phyloP scores from a whole-genome alignment of 306 rosid species.

The Pterocarpus macrocarpus region DNA sequence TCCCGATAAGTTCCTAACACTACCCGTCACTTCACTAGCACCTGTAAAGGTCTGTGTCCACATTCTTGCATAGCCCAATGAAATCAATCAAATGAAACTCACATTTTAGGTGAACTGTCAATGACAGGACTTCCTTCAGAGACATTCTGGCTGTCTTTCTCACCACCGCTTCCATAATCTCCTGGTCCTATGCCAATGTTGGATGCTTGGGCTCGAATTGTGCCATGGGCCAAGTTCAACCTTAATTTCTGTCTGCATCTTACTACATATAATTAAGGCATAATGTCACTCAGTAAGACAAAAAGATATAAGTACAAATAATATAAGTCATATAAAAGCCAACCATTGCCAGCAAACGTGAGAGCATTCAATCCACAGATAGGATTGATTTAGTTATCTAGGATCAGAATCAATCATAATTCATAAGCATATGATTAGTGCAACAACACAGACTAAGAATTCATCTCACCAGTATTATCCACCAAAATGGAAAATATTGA shows the following conservation, averaged over 20 bases:
- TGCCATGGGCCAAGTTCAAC: conserved; percentile 50
- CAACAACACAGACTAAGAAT: neutral
- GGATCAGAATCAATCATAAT: conserved; percentile 29
- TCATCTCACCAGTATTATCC: neutral
- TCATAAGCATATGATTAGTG: conserved; percentile 30
- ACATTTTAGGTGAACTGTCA: conserved; percentile 69
- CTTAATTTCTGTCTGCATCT: conserved; percentile 63
- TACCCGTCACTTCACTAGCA: conserved; percentile 17
- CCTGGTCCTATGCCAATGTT: conserved; percentile 77
- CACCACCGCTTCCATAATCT: conserved; percentile 67
- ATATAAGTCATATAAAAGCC: neutral
- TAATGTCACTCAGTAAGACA: conserved; percentile 40
- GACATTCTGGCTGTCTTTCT: conserved; percentile 54
- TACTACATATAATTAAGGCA: conserved; percentile 63
- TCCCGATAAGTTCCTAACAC: conserved; percentile 7
- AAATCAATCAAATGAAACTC: conserved; percentile 55
- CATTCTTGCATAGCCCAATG: conserved; percentile 17
- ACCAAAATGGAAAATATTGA: conserved; percentile 18
- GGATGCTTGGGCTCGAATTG: conserved; percentile 73
- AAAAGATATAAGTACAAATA: conserved; percentile 10
- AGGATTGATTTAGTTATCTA: conserved; percentile 4
- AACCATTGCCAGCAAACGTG: neutral
- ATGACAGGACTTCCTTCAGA: conserved; percentile 48
- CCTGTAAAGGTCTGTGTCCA: neutral
- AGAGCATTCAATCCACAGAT: conserved; percentile 12